Base-by-base conservation (phyloP, 371 early-diverging fungal genomes). In the Amoeboradix gromovi region DNA sequence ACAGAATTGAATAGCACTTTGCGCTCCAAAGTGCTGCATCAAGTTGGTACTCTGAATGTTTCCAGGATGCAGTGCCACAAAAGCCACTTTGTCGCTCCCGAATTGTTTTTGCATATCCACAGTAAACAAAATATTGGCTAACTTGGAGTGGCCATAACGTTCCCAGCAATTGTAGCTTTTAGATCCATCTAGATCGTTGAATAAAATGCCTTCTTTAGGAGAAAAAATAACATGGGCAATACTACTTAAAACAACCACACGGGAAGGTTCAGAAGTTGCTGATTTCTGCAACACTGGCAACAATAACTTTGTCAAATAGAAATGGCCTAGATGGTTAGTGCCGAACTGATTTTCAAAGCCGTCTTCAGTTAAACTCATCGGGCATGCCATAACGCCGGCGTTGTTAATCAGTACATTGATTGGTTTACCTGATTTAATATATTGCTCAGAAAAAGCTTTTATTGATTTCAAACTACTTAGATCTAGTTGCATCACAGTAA, bases 11-110 rank as follows among this genome's bases (percentile, higher is more conserved):
- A n/a, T n/a, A n/a, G n/a, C n/a, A n/a, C n/a, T n/a, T n/a, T n/a
- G n/a, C n/a, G n/a, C n/a, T n/a, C n/a, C n/a, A n/a, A n/a, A n/a
- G n/a, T n/a, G n/a, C n/a, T n/a, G n/a, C n/a, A n/a, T n/a, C n/a
- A n/a, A n/a, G n/a, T n/a, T n/a, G n/a, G 66, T 67, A 82, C 77
- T 29, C 82, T 78, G 29, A 67, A 85, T 72, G 1, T 80, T 79
- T 1, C 90, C 90, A 0, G 90, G 89, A 71, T 88, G 85, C 28
- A 78, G 73, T 32, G 76, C 66, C 71, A 87, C 86, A 65, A 82
- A 83, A 27, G 79, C 78, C 16, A 87, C 77, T 29, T 77, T 65
- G 65, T 79, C 74, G 22, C 73, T 30, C 1, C 77, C 78, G 29
- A 74, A 75, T 0, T 70, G 75, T 66, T 74, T 71, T 0, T 78